Percentiles rank a stretch among this genome's conserved stretches.
These are phyloP conservation scores for Xerocomellus chrysenteron DNA, from an alignment of 768 basidiomycete genomes.

Conservation along the genomic window DNA sequence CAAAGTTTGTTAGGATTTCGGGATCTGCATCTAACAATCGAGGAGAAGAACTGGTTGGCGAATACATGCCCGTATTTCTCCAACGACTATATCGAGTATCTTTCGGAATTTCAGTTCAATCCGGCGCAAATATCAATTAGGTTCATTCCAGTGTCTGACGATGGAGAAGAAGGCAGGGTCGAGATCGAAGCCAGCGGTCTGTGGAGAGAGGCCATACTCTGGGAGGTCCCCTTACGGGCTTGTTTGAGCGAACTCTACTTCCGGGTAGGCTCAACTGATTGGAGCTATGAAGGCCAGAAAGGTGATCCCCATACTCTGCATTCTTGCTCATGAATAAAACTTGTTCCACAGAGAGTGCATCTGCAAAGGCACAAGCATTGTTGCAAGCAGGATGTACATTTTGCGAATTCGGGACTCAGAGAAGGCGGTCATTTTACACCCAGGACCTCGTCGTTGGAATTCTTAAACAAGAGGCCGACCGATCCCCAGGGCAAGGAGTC, in stretches of 20 bases:
- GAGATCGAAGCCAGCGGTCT: constrained; percentile 72
- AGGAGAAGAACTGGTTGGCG: constrained; percentile 69
- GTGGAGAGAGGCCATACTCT: constrained; percentile 86
- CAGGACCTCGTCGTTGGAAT: constrained; percentile 78
- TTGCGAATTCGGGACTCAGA: constrained; percentile 86
- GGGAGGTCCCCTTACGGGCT: constrained; percentile 96
- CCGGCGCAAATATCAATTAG: constrained; percentile 59
- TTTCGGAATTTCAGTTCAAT: constrained; percentile 66
- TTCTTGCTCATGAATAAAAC: neutral
- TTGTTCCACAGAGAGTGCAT: constrained; percentile 58
- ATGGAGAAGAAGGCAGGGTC: constrained; percentile 55
- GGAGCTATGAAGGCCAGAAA: constrained; percentile 81
- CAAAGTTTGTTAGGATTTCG: constrained; percentile 55
- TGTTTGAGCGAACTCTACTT: constrained; percentile 91
- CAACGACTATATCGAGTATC: constrained; percentile 71
- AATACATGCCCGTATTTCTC: constrained; percentile 73
- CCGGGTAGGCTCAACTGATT: constrained; percentile 70
- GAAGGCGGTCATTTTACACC: constrained; percentile 67
- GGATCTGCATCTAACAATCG: constrained; percentile 52
- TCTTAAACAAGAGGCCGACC: constrained; percentile 61
- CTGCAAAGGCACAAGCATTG: constrained; percentile 64
- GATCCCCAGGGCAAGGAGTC: constrained; percentile 47
- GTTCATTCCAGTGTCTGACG: constrained; percentile 59
- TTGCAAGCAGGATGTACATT: constrained; percentile 65
- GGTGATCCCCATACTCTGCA: constrained; percentile 42